These are phyloP conservation scores for Kodamaea suecica DNA, from an alignment of 1,139 yeast genomes.

Conservation along the genomic window DNA sequence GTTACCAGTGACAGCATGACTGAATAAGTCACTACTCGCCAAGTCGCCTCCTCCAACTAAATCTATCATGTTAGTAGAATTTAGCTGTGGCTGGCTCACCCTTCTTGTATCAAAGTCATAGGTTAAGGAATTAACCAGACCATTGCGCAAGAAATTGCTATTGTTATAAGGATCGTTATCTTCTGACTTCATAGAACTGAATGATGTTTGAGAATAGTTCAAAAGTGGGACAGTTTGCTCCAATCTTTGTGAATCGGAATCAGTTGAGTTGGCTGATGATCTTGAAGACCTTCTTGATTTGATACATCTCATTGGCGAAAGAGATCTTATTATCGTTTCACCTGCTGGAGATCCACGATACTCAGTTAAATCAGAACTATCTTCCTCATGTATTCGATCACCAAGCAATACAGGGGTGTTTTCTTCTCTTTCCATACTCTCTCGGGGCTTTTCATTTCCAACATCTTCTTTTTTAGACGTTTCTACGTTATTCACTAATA, in stretches of 20 bases:
- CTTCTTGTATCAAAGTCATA: constrained; percentile 32
- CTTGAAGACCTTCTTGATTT: constrained; percentile 23
- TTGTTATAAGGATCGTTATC: constrained; percentile 4
- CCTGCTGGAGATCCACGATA: constrained; percentile 7
- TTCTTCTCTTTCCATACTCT: too few relatives aligned
- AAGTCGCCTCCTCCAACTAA: constrained; percentile 27
- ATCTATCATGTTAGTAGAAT: constrained; percentile 22
- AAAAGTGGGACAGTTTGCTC: constrained; percentile 43
- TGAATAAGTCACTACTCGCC: constrained; percentile 3
- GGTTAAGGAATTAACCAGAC: constrained; percentile 22
- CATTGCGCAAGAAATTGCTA: constrained; percentile 10
- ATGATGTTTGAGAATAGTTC: constrained; percentile 29
- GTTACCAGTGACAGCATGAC: constrained; percentile 16
- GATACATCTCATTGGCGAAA: constrained; percentile 6
- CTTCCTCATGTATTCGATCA: not conserved
- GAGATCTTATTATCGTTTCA: constrained; percentile 3
- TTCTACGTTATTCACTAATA: not conserved
- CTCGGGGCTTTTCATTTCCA: too few relatives aligned
- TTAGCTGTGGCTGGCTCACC: constrained; percentile 16
- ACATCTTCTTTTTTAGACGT: too few relatives aligned
- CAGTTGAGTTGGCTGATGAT: constrained; percentile 22
- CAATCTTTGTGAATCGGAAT: constrained; percentile 18
- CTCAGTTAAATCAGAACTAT: constrained; percentile 8
- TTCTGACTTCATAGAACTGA: constrained; percentile 13
- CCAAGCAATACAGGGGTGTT: too few relatives aligned